phyloP scores from a whole-genome alignment of 371 early-diverging fungal genomes.

The Mucor mucedo region DNA sequence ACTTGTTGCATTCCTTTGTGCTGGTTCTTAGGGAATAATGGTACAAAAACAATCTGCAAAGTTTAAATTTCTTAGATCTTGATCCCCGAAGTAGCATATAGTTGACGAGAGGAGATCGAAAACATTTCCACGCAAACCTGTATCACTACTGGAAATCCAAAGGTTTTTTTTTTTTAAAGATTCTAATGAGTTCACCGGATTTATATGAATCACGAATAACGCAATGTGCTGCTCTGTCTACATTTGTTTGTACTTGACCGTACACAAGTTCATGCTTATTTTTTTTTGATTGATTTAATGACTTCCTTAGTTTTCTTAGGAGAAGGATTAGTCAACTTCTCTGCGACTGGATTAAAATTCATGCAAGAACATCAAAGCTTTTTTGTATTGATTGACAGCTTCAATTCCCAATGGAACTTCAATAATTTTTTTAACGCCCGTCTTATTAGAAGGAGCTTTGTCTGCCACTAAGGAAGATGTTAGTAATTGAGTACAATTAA shows the following conservation, averaged over 20 bases:
- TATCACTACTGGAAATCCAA: constrained; percentile 31
- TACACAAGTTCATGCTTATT: too few species aligned
- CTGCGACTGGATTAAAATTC: not conserved
- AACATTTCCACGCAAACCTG: not conserved
- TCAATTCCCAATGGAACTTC: constrained; percentile 10
- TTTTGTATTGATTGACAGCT: constrained; percentile 9
- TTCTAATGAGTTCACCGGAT: constrained; percentile 40
- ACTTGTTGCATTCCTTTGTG: constrained; percentile 11
- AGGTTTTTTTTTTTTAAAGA: constrained; percentile 37
- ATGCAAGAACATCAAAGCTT: constrained; percentile 4
- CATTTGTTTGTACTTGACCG: too few species aligned
- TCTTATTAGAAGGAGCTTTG: not conserved
- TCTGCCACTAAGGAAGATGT: constrained; percentile 4
- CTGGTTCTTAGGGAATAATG: constrained; percentile 10
- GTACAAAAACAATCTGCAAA: constrained; percentile 15
- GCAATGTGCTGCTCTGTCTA: too few species aligned
- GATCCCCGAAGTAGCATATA: constrained; percentile 20
- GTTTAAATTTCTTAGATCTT: constrained; percentile 13
- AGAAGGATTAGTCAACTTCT: not conserved
- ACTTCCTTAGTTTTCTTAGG: constrained; percentile 3
- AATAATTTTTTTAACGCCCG: constrained; percentile 53
- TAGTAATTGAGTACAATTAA: not conserved
- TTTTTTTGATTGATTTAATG: not conserved
- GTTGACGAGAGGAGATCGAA: constrained; percentile 11
- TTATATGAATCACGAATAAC: constrained; percentile 10